Percentiles rank a stretch among this genome's conserved stretches.
phyloP scores from a whole-genome alignment of 805 yeast species.

The Yarrowia porcina region DNA sequence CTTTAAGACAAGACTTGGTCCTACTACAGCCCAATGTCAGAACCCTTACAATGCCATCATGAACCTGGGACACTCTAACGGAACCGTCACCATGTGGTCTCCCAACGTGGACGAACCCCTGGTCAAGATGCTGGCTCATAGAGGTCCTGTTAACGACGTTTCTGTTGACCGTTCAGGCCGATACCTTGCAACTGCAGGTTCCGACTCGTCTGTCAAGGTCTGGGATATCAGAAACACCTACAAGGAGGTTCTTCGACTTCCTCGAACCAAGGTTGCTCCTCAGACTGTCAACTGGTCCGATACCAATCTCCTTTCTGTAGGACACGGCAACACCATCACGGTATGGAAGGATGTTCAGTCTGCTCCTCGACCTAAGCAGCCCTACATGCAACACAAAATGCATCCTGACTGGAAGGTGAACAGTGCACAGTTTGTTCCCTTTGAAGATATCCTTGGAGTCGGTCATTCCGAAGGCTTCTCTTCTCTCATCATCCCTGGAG shows the following conservation, averaged over 20 bases:
- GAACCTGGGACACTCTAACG: constrained; percentile 90
- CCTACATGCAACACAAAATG: constrained; percentile 82
- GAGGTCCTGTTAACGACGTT: constrained; percentile 83
- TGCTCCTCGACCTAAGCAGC: constrained; percentile 43
- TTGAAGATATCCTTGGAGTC: constrained; percentile 90
- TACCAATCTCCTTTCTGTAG: constrained; percentile 79
- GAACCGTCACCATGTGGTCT: constrained; percentile 90
- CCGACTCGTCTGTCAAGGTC: constrained; percentile 77
- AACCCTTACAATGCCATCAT: constrained; percentile 96
- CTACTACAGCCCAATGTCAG: constrained; percentile 81
- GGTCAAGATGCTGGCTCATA: constrained; percentile 72
- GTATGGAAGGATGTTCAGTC: constrained; percentile 82
- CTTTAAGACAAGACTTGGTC: constrained; percentile 81
- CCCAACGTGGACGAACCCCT: constrained; percentile 84
- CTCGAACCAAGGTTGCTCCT: constrained; percentile 82
- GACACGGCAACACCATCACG: constrained; percentile 94
- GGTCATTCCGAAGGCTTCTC: constrained; percentile 78
- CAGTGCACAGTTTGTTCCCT: constrained; percentile 76
- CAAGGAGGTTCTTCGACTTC: constrained; percentile 62
- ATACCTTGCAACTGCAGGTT: constrained; percentile 90
- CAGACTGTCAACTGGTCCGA: constrained; percentile 77
- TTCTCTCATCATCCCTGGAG: constrained; percentile 89
- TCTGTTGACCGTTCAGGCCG: constrained; percentile 89
- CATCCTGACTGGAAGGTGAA: constrained; percentile 73
- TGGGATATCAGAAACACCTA: constrained; percentile 91